Percentiles rank a stretch among this genome's conserved stretches.
These are phyloP conservation scores for Pichia ethanolica DNA, from an alignment of 805 yeast genomes.

Conservation along the genomic window DNA sequence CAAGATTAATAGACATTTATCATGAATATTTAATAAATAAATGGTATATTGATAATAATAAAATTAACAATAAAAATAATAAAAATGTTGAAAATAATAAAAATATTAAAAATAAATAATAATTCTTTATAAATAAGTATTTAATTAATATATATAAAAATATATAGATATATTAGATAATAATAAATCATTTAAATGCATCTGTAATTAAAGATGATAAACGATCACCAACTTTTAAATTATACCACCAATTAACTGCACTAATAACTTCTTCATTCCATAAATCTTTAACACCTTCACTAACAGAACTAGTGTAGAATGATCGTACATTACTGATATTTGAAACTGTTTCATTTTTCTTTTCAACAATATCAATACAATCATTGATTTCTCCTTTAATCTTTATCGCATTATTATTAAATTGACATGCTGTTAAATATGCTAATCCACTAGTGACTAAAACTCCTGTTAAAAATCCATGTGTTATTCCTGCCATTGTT, in stretches of 20 bases:
- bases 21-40: constrained; percentile 45
- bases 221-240: constrained; percentile 18
- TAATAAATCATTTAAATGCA: not conserved
- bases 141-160: not conserved
- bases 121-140: too few species aligned
- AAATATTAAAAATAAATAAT: not conserved
- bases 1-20: constrained; percentile 51
- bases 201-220: constrained; percentile 4
- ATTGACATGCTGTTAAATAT: constrained; percentile 52
- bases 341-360: constrained; percentile 43
- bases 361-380: constrained; percentile 43
- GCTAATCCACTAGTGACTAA: constrained; percentile 56
- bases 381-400: constrained; percentile 41
- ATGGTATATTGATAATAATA: constrained; percentile 34
- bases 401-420: constrained; percentile 39
- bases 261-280: constrained; percentile 71
- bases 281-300: constrained; percentile 63
- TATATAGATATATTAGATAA: not conserved
- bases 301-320: constrained; percentile 39
- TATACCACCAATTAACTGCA: constrained; percentile 57
- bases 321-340: constrained; percentile 37
- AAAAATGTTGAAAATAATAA: too few species aligned
- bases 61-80: not conserved
- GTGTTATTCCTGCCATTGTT: constrained; percentile 39
- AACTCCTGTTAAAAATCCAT: constrained; percentile 54